Evolutionary conservation across 169 alveolate genomes (phyloP), one percentile per base, ranked within the genome.

Genomic region (Plasmodium fragile): DNA sequence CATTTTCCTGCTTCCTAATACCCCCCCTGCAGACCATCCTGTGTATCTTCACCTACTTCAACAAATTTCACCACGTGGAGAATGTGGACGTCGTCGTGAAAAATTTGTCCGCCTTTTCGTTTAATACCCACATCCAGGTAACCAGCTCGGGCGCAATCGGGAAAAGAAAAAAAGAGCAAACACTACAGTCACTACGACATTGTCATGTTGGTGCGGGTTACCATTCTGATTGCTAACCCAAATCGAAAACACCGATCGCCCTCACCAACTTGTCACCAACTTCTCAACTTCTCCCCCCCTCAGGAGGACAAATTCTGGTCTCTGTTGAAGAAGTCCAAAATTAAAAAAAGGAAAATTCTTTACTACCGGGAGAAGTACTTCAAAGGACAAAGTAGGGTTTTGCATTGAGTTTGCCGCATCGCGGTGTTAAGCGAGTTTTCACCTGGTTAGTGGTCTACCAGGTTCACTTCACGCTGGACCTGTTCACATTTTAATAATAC

Each of bases 291-390:
- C n/a, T 53, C 32, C 34, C 36, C 52, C 59, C 65, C 36, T 2
- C 30, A 89, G 94, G 94, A 89, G 52, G 94, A 89, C 34, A 89
- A 77, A 39, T 89, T 89, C 72, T 89, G 87, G 87, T 28, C 70
- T 11, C 36, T 78, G 84, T 52, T 89, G 81, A 89, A 89, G 81
- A 89, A 55, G 25, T 41, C 55, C 32, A 89, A 77, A 89, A 89
- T 89, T 10, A 89, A 89, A 18, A 89, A 89, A 32, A 65, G 94
- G 18, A 89, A 89, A 78, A 89, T 89, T 43, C 30, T 30, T 5
- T 77, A 89, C 70, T 89, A 89, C 72, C 65, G 89, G 49, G 89
- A 78, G 49, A 89, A 89, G 59, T 89, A 89, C 45, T 79, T 89
- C 55, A 89, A 78, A 41, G 55, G 43, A 28, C 70, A 79, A 28